Base-by-base conservation (phyloP, 805 yeast species). In the Tetrapisispora phaffii region DNA sequence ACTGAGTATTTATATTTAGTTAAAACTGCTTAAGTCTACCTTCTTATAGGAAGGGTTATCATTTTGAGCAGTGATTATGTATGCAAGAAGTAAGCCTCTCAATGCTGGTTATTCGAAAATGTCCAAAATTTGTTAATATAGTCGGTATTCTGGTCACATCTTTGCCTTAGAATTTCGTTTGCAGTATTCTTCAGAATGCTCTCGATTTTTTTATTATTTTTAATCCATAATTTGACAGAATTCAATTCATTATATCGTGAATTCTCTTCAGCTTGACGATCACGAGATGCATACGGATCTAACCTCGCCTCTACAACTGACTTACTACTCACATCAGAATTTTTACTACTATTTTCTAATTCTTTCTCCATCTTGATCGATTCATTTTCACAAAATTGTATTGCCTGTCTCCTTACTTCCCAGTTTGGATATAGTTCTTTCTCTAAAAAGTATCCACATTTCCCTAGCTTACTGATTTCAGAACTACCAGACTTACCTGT, bases 281-380 rank as follows among this genome's bases (percentile, higher is more conserved):
- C 74, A 42, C 70, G 65, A 10, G 66, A 62, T 3, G 74, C 75
- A 50, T 77, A 77, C 1, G 82, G 80, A 52, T 77, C 79, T 5
- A 72, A 50, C 24, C 76, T 57, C 35, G 59, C 50, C 49, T 49
- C 47, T 13, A 51, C 50, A 46, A 55, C 39, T 44, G 60, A 37
- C 47, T 61, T 13, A 19, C 54, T 42, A 24, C 47, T 46, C 46
- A 5, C 19, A 4, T 10, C 50, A 50, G 39, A 48, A 43, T 34
- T 58, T 50, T 1, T 50, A 47, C 15, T 13, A 13, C 20, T 33
- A n/a, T 24, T 17, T 17, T 65, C 62, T 3, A 66, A 49, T 26
- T 68, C 71, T 2, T 41, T 21, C 39, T 62, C 55, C 60, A 70
- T 50, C 7, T 47, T 41, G 1, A 47, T 44, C 7, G 65, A 58